A percentile compares a stretch with the other conserved stretches of the same genome.
Evolutionary conservation across 192 early-diverging fungal genomes (phyloP).

Genomic region (Chytriomyces hyalinus): DNA sequence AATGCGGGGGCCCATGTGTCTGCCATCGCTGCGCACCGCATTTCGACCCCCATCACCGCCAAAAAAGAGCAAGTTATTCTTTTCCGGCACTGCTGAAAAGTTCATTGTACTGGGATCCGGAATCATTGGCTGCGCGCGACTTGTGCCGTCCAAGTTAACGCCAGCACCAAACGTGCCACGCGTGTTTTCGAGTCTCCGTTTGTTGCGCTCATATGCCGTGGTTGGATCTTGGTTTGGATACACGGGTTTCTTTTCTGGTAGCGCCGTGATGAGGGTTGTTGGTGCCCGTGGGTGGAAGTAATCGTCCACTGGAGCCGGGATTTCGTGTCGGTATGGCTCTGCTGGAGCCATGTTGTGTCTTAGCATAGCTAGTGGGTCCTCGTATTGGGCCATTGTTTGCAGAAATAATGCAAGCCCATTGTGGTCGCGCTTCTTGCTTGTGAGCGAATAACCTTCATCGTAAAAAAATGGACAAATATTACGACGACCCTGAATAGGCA

Average conservation of each 20-base stretch:
- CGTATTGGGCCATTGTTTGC: background rate
- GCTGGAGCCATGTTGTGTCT: slow-evolving; percentile 19
- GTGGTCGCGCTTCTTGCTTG: background rate
- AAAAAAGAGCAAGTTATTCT: slow-evolving; percentile 17
- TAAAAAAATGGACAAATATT: too few relatives aligned
- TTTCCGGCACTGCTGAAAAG: background rate
- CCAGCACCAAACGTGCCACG: slow-evolving; percentile 11
- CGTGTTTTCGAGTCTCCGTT: slow-evolving; percentile 10
- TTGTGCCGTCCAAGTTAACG: slow-evolving; percentile 22
- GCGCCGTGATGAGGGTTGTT: slow-evolving; percentile 2
- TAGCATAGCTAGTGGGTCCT: slow-evolving; percentile 18
- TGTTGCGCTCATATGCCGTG: slow-evolving; percentile 7
- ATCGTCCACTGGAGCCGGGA: background rate
- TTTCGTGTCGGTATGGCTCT: slow-evolving; percentile 11
- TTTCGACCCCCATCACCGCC: background rate
- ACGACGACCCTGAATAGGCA: too few relatives aligned
- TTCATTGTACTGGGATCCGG: background rate
- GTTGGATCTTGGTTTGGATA: background rate
- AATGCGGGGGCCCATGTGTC: background rate
- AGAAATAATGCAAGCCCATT: background rate
- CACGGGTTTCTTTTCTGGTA: slow-evolving; percentile 1
- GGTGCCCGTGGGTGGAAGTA: slow-evolving; percentile 13
- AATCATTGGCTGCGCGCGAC: slow-evolving; percentile 18
- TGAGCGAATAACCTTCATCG: background rate
- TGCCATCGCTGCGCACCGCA: background rate